phyloP scores from a whole-genome alignment of 2,329 filamentous ascomycete species.

The Ophiocordyceps australis region DNA sequence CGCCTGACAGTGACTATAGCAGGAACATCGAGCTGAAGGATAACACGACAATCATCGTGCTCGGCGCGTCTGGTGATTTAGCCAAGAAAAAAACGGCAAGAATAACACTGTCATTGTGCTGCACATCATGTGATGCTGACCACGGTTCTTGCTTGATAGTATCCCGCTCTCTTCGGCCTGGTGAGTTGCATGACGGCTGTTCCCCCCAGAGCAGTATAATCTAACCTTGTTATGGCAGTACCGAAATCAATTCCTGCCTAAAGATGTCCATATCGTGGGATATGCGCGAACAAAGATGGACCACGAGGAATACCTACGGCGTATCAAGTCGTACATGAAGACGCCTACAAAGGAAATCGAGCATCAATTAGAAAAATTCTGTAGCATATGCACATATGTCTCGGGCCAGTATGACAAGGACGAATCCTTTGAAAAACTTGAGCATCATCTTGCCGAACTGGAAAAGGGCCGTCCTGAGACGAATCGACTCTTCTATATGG shows the following conservation, averaged over 20 bases:
- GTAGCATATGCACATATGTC: slow-evolving; percentile 74
- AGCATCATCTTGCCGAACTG: slow-evolving; percentile 69
- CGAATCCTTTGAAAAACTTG: slow-evolving; percentile 75
- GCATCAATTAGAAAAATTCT: slow-evolving; percentile 85
- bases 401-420: slow-evolving; percentile 98
- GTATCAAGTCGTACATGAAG: slow-evolving; percentile 97
- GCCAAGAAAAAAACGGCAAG: slow-evolving; percentile 99
- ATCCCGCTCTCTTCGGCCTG: slow-evolving; percentile 91
- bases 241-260: slow-evolving; percentile 96
- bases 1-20: slow-evolving; percentile 4
- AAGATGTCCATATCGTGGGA: slow-evolving; percentile 91
- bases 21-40: slow-evolving; percentile 93
- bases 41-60: slow-evolving; percentile 90
- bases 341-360: slow-evolving; percentile 94
- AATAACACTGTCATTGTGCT: too few species aligned
- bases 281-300: slow-evolving; percentile 99
- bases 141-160: slow-evolving; percentile 29
- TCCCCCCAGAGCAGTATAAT: too few species aligned
- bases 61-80: slow-evolving; percentile 91
- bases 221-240: too few species aligned
- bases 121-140: too few species aligned
- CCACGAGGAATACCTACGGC: slow-evolving; percentile 81
- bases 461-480: slow-evolving; percentile 70
- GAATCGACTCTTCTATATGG: slow-evolving; percentile 98
- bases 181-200: too few species aligned